Conservation (phyloP, 1,139 yeast species). For the Candida sojae region DNA sequence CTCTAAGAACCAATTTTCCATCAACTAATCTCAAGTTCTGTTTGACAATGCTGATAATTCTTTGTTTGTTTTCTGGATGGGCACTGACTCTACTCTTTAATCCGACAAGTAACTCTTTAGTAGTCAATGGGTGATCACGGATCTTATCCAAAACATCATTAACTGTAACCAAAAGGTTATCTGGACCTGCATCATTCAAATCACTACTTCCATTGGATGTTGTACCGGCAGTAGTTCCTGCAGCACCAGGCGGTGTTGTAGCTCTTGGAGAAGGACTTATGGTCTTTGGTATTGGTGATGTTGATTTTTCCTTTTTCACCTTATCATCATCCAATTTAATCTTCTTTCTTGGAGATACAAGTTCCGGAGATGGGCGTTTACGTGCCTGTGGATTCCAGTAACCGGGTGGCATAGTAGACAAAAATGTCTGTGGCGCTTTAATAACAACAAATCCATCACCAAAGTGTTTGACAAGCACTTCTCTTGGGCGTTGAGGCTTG, state of each 20-base stretch:
- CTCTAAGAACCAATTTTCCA: constrained; percentile 62
- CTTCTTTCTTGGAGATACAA: constrained; percentile 40
- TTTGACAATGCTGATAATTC: constrained; percentile 68
- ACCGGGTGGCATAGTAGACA: constrained; percentile 73
- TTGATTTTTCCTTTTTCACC: constrained; percentile 8
- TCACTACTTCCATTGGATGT: constrained; percentile 20
- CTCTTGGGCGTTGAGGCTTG: constrained; percentile 22
- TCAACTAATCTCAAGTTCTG: constrained; percentile 68
- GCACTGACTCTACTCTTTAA: constrained; percentile 65
- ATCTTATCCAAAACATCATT: constrained; percentile 71
- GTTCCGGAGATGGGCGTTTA: constrained; percentile 32
- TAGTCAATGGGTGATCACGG: constrained; percentile 60
- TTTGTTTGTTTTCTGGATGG: constrained; percentile 68
- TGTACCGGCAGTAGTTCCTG: constrained; percentile 9
- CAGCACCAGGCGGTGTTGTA: neutral
- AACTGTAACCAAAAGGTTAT: constrained; percentile 56
- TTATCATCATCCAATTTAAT: constrained; percentile 31
- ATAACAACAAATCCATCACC: constrained; percentile 70
- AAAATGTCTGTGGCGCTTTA: constrained; percentile 61
- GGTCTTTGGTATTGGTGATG: constrained; percentile 14
- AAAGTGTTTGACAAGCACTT: constrained; percentile 48
- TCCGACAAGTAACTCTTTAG: constrained; percentile 63
- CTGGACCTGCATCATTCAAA: constrained; percentile 42
- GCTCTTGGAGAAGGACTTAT: constrained; percentile 1
- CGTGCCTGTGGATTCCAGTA: constrained; percentile 79